Evolutionary conservation across 2,329 filamentous ascomycete genomes (phyloP), one percentile per base, ranked within the genome.

Genomic region (Cryphonectria nitschkei): DNA sequence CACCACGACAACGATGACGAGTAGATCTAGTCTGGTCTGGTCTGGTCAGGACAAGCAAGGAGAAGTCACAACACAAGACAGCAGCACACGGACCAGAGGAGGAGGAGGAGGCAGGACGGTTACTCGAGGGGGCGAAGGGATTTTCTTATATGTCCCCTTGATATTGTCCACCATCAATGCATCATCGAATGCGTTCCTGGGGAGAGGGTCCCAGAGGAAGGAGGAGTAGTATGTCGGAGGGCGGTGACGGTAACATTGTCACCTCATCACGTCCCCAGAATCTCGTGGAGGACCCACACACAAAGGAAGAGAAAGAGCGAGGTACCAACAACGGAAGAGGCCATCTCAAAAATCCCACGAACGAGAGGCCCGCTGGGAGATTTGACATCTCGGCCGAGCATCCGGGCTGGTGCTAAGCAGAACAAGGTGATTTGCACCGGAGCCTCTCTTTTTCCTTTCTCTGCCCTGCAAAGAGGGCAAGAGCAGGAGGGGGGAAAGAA

Each of bases 321-420:
- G 43, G 39, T 37, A 39, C 43, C 43, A 26, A 50, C 34, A 34
- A 50, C 34, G 54, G 65, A 66, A 56, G 58, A 60, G n/a, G 39
- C 56, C 54, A 26, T 34, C 43, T 13, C 54, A 69, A 64, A 61
- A 29, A n/a, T 50, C 63, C 68, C 67, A 72, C 64, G 68, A 72
- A 72, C 46, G 64, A 69, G 60, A 67, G 8, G 54, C 34, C 56
- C 41, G 65, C 39, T 32, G 56, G 19, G 26, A 34, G 37, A 37
- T 26, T 41, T 34, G 34, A 50, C 8, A n/a, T 26, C 19, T 41
- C 34, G 26, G 61, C 61, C 22, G 32, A 37, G 61, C 61, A 50
- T 37, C 39, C 37, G 61, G 37, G 34, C 22, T 14, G 32, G 61
- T 26, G 22, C 46, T 50, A 26, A 39, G 61, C 61, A 63, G 61